Percentiles rank a stretch among this genome's conserved stretches.
phyloP scores from a whole-genome alignment of 2,329 filamentous ascomycete species.

The Emmonsiellopsis sp. region DNA sequence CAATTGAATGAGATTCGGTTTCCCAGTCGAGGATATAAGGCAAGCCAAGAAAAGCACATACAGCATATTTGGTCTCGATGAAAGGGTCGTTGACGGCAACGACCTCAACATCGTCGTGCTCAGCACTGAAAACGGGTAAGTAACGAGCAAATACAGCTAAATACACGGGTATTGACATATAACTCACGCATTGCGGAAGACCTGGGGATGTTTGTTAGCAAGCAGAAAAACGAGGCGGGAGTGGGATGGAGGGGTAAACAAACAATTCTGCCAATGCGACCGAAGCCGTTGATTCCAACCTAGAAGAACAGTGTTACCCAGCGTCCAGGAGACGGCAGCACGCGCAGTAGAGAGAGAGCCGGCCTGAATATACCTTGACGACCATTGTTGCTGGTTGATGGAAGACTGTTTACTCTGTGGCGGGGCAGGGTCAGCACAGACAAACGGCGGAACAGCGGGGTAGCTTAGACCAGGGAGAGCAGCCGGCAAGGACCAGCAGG shows the following conservation, averaged over 20 bases:
- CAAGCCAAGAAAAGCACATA: slow-evolving; percentile 47
- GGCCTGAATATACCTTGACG: slow-evolving; percentile 14
- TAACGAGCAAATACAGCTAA: background rate
- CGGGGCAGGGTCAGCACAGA: slow-evolving; percentile 22
- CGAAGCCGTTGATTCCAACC: slow-evolving; percentile 99
- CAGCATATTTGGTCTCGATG: slow-evolving; percentile 95
- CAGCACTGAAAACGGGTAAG: slow-evolving; percentile 45
- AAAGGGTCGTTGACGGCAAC: slow-evolving; percentile 99
- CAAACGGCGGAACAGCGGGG: slow-evolving; percentile 2
- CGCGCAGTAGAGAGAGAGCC: background rate
- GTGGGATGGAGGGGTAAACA: slow-evolving; percentile 18
- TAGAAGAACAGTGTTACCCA: slow-evolving; percentile 44
- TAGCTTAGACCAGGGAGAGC: slow-evolving; percentile 10
- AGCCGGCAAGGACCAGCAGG: too few species aligned
- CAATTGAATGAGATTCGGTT: background rate
- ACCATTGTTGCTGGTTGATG: slow-evolving; percentile 10
- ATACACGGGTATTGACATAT: background rate
- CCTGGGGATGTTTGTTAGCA: slow-evolving; percentile 32
- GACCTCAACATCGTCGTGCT: slow-evolving; percentile 81
- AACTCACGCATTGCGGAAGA: slow-evolving; percentile 91
- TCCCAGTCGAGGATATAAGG: background rate
- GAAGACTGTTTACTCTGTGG: slow-evolving; percentile 6
- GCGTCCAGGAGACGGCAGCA: background rate
- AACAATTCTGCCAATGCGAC: slow-evolving; percentile 93
- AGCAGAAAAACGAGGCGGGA: slow-evolving; percentile 2